Conservation (phyloP, 1,139 yeast genomes). For the Cylindricascospora bacillispora region DNA sequence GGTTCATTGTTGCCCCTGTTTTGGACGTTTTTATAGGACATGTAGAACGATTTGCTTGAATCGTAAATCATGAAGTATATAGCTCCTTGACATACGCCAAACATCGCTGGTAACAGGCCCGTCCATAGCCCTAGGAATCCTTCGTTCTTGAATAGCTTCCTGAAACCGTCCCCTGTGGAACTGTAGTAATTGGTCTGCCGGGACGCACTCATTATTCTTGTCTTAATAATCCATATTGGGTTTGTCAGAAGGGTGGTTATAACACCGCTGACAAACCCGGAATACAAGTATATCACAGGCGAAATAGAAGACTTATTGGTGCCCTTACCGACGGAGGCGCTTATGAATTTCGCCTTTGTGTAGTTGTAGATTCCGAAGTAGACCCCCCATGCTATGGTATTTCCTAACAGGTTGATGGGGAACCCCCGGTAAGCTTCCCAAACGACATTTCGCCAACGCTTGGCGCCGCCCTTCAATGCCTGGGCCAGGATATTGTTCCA, state of each 20-base stretch:
- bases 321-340: background rate
- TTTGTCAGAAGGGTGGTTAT: conserved; percentile 68
- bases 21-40: conserved; percentile 5
- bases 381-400: conserved; percentile 77
- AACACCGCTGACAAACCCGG: conserved; percentile 61
- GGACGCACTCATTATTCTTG: conserved; percentile 63
- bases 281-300: conserved; percentile 29
- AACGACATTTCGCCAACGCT: conserved; percentile 8
- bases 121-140: conserved; percentile 68
- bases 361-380: conserved; percentile 67
- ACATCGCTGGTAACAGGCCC: conserved; percentile 69
- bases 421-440: conserved; percentile 60
- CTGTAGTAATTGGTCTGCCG: conserved; percentile 39
- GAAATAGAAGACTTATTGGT: conserved; percentile 18
- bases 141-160: conserved; percentile 31
- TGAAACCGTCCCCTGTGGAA: conserved; percentile 49
- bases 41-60: conserved; percentile 36
- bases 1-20: conserved; percentile 8
- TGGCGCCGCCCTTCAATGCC: conserved; percentile 1
- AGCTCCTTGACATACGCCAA: conserved; percentile 83
- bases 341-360: conserved; percentile 31
- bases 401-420: conserved; percentile 69
- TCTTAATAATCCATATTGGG: conserved; percentile 95
- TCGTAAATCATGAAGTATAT: conserved; percentile 81
- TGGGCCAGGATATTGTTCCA: conserved; percentile 1